These are phyloP conservation scores for Sporisorium graminicola DNA, from an alignment of 1,284 basidiomycete genomes.

Conservation along the genomic window DNA sequence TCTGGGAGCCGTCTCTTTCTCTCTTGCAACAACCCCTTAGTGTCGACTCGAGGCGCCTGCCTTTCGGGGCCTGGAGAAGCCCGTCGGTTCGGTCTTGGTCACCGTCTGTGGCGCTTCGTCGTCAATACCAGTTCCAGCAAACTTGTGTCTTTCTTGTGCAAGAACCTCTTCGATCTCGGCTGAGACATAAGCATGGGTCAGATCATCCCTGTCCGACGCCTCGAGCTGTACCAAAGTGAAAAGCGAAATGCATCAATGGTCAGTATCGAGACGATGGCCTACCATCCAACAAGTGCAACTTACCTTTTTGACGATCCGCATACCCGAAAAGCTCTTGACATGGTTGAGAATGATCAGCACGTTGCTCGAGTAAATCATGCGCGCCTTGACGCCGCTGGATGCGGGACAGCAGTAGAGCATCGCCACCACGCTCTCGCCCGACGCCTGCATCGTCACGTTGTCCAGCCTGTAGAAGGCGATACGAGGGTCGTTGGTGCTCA, in stretches of 20 bases:
- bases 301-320: constrained; percentile 54
- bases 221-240: constrained; percentile 20
- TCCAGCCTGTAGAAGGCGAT: constrained; percentile 56
- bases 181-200: constrained; percentile 33
- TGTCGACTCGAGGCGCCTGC: constrained; percentile 38
- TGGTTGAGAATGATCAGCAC: constrained; percentile 48
- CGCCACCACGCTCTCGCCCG: constrained; percentile 49
- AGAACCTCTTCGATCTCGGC: constrained; percentile 42
- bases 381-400: constrained; percentile 49
- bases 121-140: constrained; percentile 36
- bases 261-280: too few species aligned
- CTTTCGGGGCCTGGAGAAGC: constrained; percentile 40
- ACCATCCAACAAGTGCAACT: too few species aligned
- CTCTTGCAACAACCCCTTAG: not conserved
- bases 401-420: constrained; percentile 62
- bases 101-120: constrained; percentile 21
- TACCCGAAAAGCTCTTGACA: constrained; percentile 49
- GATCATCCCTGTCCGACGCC: constrained; percentile 34
- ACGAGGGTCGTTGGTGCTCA: constrained; percentile 43
- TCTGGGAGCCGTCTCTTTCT: too few species aligned
- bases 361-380: constrained; percentile 62
- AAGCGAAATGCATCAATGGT: not conserved
- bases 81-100: constrained; percentile 10
- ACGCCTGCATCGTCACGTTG: constrained; percentile 22
- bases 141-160: constrained; percentile 38